Percentiles rank a stretch among this genome's conserved stretches.
Evolutionary conservation across 73 alveolate genomes (phyloP).

Genomic region (Tetrahymena thermophila): DNA sequence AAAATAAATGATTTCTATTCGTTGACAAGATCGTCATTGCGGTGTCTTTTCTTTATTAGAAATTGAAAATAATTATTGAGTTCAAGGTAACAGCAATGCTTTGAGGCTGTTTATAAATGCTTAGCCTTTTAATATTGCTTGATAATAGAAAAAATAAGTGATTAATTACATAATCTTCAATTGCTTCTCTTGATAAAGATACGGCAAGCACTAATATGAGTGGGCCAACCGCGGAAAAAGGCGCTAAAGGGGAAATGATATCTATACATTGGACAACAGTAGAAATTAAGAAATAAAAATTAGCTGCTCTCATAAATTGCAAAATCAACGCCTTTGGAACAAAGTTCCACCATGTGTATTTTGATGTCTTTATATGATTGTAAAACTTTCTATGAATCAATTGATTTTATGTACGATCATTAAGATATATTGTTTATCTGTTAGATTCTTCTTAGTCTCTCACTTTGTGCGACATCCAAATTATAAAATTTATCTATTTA

Average conservation of each 20-base stretch:
- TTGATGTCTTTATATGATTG: slow-evolving; percentile 72
- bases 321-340: slow-evolving; percentile 59
- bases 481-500: neutral
- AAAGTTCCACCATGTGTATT: slow-evolving; percentile 58
- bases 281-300: slow-evolving; percentile 58
- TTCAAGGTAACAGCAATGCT: too few species aligned
- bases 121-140: too few species aligned
- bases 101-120: too few species aligned
- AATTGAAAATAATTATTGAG: neutral
- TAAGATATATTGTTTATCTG: neutral
- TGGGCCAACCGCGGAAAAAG: slow-evolving; percentile 93
- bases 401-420: neutral
- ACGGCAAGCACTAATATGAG: slow-evolving; percentile 90
- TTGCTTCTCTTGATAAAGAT: slow-evolving; percentile 87
- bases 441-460: neutral
- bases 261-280: slow-evolving; percentile 76
- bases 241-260: slow-evolving; percentile 84
- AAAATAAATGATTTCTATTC: slow-evolving; percentile 19
- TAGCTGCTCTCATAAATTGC: slow-evolving; percentile 66
- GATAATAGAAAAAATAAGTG: neutral
- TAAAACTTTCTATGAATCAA: neutral
- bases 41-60: slow-evolving; percentile 16
- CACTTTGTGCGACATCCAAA: neutral
- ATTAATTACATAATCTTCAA: slow-evolving; percentile 84
- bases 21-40: slow-evolving; percentile 26